A percentile compares a stretch with the other conserved stretches of the same genome.
Evolutionary conservation across 177 flowering plant species (phyloP).

Genomic region (Telopea speciosissima): DNA sequence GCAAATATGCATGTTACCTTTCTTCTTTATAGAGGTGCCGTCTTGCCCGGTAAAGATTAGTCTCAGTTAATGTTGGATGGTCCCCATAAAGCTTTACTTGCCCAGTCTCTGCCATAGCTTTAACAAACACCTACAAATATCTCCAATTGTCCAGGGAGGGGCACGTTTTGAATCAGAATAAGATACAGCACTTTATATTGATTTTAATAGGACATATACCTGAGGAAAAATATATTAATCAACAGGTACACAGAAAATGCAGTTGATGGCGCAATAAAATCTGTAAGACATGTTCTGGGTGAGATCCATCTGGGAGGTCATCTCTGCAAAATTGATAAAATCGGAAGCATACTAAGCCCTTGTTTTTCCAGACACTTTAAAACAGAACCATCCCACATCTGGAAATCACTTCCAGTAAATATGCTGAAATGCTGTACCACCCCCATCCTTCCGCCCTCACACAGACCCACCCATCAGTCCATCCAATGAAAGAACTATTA

Average conservation of each 20-base stretch:
- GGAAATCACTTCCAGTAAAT: no score
- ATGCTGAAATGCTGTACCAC: no score
- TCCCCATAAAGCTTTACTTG: constrained; percentile 88
- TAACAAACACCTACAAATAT: constrained; percentile 66
- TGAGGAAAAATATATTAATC: not conserved
- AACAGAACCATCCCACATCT: no score
- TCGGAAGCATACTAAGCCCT: not conserved
- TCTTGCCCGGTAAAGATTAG: constrained; percentile 77
- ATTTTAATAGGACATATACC: not conserved
- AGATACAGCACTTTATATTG: not conserved
- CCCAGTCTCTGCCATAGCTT: constrained; percentile 97
- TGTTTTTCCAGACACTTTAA: no score
- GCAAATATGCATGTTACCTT: constrained; percentile 36
- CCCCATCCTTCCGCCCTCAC: no score
- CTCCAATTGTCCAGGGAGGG: constrained; percentile 2
- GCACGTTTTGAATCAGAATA: not conserved
- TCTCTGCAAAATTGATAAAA: not conserved
- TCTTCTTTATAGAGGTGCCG: constrained; percentile 86
- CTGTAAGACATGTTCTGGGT: not conserved
- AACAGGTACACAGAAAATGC: not conserved
- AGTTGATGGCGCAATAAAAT: not conserved
- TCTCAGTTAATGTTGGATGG: constrained; percentile 79
- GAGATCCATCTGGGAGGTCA: not conserved
- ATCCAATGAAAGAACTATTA: no score
- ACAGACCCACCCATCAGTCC: no score